Percentiles rank a stretch among this genome's conserved stretches.
Conservation (phyloP, 1,284 basidiomycete genomes). For the Rhodotorula sp. region DNA sequence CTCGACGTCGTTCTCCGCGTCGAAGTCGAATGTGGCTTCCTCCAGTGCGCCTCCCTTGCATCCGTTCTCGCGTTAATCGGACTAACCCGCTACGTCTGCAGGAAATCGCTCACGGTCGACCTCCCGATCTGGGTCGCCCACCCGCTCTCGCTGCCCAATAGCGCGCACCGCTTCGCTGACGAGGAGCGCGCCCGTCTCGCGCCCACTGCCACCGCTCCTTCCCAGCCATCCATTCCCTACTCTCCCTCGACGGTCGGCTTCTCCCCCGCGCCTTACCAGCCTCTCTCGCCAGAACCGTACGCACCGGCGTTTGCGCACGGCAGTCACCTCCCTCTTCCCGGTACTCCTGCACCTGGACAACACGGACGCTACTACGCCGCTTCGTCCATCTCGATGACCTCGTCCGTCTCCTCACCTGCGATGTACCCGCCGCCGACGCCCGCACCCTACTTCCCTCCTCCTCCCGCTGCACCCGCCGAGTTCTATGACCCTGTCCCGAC, state of each 20-base stretch:
- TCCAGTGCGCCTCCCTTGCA: slow-evolving; percentile 37
- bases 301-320: background rate
- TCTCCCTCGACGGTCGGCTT: slow-evolving; percentile 2
- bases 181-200: slow-evolving; percentile 12
- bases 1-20: slow-evolving; percentile 42
- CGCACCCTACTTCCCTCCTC: background rate
- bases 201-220: background rate
- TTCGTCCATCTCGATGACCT: background rate
- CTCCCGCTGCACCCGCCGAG: slow-evolving; percentile 11
- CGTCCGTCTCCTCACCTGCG: slow-evolving; percentile 5
- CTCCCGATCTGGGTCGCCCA: slow-evolving; percentile 46
- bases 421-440: background rate
- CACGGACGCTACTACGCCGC: background rate
- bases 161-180: slow-evolving; percentile 32
- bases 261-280: background rate
- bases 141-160: slow-evolving; percentile 44
- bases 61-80: background rate
- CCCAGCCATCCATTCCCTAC: slow-evolving; percentile 7
- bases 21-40: slow-evolving; percentile 43
- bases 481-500: slow-evolving; percentile 5
- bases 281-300: background rate
- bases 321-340: slow-evolving; percentile 2
- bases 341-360: background rate
- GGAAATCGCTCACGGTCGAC: slow-evolving; percentile 45
- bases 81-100: background rate